Conservation (phyloP, 495 filamentous ascomycete genomes). For the Poronia punctata region DNA sequence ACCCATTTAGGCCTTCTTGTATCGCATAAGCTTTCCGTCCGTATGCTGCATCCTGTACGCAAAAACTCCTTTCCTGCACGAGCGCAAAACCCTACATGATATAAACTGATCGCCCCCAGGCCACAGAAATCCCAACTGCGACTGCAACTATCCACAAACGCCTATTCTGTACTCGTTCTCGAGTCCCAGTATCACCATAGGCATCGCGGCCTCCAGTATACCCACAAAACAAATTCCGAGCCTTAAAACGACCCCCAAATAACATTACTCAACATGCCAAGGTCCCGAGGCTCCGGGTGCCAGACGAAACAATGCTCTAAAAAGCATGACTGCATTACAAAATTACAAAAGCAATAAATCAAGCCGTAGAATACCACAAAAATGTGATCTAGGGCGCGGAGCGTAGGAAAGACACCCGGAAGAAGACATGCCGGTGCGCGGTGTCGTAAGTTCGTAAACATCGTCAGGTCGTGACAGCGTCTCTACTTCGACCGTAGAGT, state of each 20-base stretch:
- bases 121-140: constrained; percentile 1
- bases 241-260: too few relatives aligned
- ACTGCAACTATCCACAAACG: constrained; percentile 8
- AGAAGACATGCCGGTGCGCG: constrained; percentile 13
- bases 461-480: constrained; percentile 11
- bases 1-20: neutral
- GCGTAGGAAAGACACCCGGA: constrained; percentile 1
- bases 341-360: constrained; percentile 10
- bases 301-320: constrained; percentile 8
- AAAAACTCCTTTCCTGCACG: constrained; percentile 1
- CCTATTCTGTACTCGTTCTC: neutral
- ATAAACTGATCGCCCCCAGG: neutral
- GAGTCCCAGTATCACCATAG: neutral
- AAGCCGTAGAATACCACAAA: too few relatives aligned
- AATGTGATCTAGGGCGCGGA: constrained; percentile 16
- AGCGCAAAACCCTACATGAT: constrained; percentile 5
- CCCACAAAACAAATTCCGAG: neutral
- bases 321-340: constrained; percentile 27
- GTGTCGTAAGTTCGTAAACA: constrained; percentile 24
- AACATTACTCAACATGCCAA: constrained; percentile 13
- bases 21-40: constrained; percentile 3
- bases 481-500: neutral
- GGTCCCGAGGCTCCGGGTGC: constrained; percentile 8
- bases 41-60: constrained; percentile 1
- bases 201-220: neutral